Base-by-base conservation (phyloP, 352 stramenopile species). In the Globisporangium echinulatum region DNA sequence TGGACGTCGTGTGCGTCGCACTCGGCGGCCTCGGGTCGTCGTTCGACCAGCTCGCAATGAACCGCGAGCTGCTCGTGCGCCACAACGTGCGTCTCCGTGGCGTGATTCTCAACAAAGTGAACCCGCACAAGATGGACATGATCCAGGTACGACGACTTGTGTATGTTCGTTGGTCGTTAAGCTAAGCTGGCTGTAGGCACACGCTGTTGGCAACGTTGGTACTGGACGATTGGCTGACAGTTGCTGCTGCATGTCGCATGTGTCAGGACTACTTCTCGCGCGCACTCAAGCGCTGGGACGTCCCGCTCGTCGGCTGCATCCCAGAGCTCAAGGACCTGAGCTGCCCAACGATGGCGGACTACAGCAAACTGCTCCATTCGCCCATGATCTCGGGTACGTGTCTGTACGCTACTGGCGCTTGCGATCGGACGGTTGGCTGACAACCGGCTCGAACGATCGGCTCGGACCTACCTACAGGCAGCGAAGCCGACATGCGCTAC, bases 101-200 rank as follows among this genome's bases (percentile, higher is more conserved):
- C 7, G 83, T 95, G 25, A 90, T 95, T 59, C 66, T 95, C 10
- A 95, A 95, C 74, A 95, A 95, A 63, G 88, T 96, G 51, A 90
- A 93, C 60, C 86, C 83, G 49, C 66, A 67, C 25, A 96, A 97
- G 74, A 86, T 94, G 69, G 84, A 94, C 64, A 97, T 96, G 89
- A 83, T 97, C 43, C 71, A 92, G 80, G 84, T 94, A 54, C 2
- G 25, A 25, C 25, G 25, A 25, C 2, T 2, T 25, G 25, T 25
- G 25, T 25, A 25, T 25, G 25, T 2, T 25, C 25, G 25, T 25
- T 25, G 25, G 25, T 25, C 25, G 25, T 25, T 25, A 1, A 25
- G 25, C 25, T 25, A 25, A 25, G 25, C 25, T 25, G 25, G 25
- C 25, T 2, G 25, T 25, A 25, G 25, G 25, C 25, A 25, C 25